Conservation (phyloP, 108 stramenopile genomes). For the Cylindrotheca fusiformis region DNA sequence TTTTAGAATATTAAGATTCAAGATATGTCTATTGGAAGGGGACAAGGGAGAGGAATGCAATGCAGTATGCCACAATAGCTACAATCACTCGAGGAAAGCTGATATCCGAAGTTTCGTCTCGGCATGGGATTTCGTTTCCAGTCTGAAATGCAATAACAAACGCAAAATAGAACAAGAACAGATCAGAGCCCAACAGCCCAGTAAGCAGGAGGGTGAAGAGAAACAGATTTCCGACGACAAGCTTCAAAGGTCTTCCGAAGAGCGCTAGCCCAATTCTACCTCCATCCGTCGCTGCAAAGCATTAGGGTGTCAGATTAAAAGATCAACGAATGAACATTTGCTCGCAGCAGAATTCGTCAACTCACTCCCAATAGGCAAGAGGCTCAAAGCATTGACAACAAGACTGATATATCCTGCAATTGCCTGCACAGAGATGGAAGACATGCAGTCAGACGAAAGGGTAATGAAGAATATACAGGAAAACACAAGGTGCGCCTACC, state of each 20-base stretch:
- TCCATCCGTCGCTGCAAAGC: constrained; percentile 64
- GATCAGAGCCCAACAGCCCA: constrained; percentile 60
- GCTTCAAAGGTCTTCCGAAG: constrained; percentile 61
- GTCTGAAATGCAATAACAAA: constrained; percentile 69
- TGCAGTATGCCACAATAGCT: constrained; percentile 44
- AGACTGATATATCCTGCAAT: constrained; percentile 75
- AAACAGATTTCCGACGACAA: constrained; percentile 48
- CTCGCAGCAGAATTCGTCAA: constrained; percentile 9
- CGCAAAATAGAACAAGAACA: constrained; percentile 74
- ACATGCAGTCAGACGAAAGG: no score
- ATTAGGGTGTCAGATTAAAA: background rate
- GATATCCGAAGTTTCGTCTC: constrained; percentile 76
- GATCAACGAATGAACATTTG: constrained; percentile 2
- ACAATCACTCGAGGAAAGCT: constrained; percentile 53
- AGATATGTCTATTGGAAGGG: constrained; percentile 57
- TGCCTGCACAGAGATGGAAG: no score
- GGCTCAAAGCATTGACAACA: constrained; percentile 67
- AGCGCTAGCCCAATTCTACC: constrained; percentile 72
- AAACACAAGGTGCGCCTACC: no score
- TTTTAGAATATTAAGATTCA: background rate
- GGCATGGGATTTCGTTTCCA: constrained; percentile 72
- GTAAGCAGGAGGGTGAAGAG: constrained; percentile 37
- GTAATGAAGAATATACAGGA: no score
- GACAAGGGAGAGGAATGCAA: constrained; percentile 68
- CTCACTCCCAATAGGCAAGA: constrained; percentile 81